phyloP scores from a whole-genome alignment of 805 yeast genomes.

The Candida nitratophila region DNA sequence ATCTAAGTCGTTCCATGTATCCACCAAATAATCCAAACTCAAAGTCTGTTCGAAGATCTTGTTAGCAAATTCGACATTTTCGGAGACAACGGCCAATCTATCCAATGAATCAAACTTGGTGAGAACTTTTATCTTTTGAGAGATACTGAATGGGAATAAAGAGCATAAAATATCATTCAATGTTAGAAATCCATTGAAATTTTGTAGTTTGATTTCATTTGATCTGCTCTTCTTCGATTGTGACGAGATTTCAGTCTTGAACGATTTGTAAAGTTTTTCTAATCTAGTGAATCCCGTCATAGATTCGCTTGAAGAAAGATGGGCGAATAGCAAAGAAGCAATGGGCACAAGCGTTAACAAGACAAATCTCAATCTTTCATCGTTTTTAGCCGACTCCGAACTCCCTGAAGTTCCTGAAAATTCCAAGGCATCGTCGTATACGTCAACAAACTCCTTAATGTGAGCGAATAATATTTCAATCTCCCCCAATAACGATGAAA shows the following conservation, averaged over 20 bases:
- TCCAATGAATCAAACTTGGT: constrained; percentile 4
- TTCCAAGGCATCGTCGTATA: constrained; percentile 29
- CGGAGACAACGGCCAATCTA: constrained; percentile 7
- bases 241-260: constrained; percentile 1
- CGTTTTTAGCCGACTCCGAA: constrained; percentile 12
- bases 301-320: constrained; percentile 34
- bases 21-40: constrained; percentile 17
- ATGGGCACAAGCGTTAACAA: constrained; percentile 51
- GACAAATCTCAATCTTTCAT: constrained; percentile 12
- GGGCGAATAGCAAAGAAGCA: constrained; percentile 50
- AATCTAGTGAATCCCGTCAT: constrained; percentile 15
- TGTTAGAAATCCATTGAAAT: constrained; percentile 5
- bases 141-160: constrained; percentile 23
- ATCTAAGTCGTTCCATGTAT: constrained; percentile 24
- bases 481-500: constrained; percentile 1
- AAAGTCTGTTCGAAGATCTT: constrained; percentile 18
- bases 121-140: constrained; percentile 14
- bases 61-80: constrained; percentile 16
- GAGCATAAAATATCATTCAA: constrained; percentile 21
- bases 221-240: not conserved
- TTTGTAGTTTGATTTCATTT: not conserved
- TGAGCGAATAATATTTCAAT: constrained; percentile 9
- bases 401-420: constrained; percentile 8
- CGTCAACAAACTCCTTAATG: constrained; percentile 26
- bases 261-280: constrained; percentile 5